These are phyloP conservation scores for Madurella fahalii DNA, from an alignment of 2,329 filamentous ascomycete genomes.

Conservation along the genomic window DNA sequence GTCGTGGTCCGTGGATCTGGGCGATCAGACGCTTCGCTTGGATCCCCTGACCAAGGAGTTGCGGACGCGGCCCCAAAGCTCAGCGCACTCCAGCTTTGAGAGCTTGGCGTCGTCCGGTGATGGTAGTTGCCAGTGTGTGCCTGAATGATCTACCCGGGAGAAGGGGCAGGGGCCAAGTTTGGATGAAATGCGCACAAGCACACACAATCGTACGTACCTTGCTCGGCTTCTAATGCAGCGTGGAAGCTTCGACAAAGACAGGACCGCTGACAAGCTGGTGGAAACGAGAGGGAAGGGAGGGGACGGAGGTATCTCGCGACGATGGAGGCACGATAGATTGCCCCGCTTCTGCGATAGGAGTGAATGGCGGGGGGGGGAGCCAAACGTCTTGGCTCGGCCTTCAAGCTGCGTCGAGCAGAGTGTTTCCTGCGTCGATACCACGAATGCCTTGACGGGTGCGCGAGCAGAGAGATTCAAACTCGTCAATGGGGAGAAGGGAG, in stretches of 20 bases:
- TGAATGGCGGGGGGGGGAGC: conserved; percentile 9
- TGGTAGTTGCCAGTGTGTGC: not conserved
- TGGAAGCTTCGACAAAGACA: not conserved
- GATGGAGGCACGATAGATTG: conserved; percentile 9
- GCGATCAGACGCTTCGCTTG: conserved; percentile 28
- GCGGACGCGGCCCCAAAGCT: not conserved
- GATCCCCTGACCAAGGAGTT: conserved; percentile 5
- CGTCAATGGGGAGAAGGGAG: not conserved
- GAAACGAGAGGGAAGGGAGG: conserved; percentile 2
- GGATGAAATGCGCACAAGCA: conserved; percentile 1
- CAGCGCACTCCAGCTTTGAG: not conserved
- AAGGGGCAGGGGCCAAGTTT: conserved; percentile 1
- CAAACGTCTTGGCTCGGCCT: no score
- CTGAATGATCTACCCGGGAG: conserved; percentile 1
- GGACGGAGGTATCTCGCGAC: conserved; percentile 10
- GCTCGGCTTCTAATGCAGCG: not conserved
- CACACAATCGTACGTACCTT: conserved; percentile 4
- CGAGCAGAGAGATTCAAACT: not conserved
- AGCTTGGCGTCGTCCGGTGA: not conserved
- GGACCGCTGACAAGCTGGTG: not conserved
- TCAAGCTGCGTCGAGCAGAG: not conserved
- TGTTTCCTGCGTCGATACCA: not conserved
- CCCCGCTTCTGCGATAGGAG: conserved; percentile 17
- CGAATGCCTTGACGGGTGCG: not conserved
- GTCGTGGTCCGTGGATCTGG: not conserved